Conservation (phyloP, 176 grass and related monocot species). For the Oropetium thomaeum region DNA sequence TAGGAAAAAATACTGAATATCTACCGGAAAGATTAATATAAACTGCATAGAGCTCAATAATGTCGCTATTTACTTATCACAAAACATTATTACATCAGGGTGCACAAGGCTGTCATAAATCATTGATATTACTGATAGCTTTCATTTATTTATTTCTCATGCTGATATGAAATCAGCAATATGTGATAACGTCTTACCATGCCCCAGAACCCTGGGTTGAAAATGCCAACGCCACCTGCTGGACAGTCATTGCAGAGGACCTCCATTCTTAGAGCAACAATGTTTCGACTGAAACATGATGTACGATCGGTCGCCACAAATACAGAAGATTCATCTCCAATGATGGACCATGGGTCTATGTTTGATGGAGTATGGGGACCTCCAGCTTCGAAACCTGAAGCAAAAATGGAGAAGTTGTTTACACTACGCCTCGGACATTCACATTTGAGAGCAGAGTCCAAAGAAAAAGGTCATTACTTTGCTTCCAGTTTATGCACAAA, state of each 20-base stretch:
- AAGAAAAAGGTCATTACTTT: not conserved
- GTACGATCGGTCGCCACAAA: slow-evolving; percentile 61
- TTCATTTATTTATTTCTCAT: not conserved
- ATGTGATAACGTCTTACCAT: slow-evolving; percentile 54
- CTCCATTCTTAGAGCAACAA: slow-evolving; percentile 82
- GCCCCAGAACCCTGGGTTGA: slow-evolving; percentile 95
- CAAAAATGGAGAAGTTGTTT: not conserved
- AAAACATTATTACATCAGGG: too few relatives aligned
- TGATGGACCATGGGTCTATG: slow-evolving; percentile 71
- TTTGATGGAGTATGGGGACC: slow-evolving; percentile 85
- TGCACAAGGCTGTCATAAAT: too few relatives aligned
- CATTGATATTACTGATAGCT: too few relatives aligned
- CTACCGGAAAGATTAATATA: not conserved
- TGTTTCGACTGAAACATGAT: slow-evolving; percentile 74
- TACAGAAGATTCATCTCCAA: slow-evolving; percentile 63
- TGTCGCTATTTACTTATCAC: too few relatives aligned
- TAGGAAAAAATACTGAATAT: not conserved
- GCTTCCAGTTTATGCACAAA: not conserved
- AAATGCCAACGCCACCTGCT: slow-evolving; percentile 75
- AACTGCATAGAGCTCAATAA: not conserved
- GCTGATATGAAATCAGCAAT: not conserved
- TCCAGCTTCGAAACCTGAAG: slow-evolving; percentile 90
- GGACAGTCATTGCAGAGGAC: slow-evolving; percentile 70
- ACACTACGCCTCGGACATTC: not conserved
- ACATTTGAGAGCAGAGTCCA: not conserved